phyloP scores from a whole-genome alignment of 768 basidiomycete genomes.

The Leccinum disarticulatum region DNA sequence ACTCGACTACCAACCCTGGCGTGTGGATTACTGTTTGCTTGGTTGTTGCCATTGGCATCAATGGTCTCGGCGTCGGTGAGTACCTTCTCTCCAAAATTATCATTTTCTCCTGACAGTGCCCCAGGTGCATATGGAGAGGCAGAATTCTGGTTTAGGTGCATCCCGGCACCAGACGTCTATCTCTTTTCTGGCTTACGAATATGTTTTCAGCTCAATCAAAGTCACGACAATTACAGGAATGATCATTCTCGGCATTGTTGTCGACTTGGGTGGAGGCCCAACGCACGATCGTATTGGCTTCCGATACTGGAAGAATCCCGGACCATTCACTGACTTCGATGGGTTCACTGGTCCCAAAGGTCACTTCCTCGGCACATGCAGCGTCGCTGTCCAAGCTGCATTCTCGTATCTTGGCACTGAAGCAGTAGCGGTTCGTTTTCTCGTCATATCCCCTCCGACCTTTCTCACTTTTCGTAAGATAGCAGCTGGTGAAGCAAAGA shows the following conservation, averaged over 20 bases:
- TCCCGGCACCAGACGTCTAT: not conserved
- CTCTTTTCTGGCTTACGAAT: not conserved
- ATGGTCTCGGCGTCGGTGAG: constrained; percentile 41
- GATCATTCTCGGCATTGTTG: constrained; percentile 47
- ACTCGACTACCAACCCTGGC: constrained; percentile 38
- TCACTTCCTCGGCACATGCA: constrained; percentile 50
- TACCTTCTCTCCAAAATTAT: not conserved
- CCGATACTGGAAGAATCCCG: constrained; percentile 52
- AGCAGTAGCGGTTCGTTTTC: constrained; percentile 39
- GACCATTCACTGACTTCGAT: constrained; percentile 51
- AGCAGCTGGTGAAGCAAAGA: constrained; percentile 50
- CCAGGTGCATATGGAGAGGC: constrained; percentile 44
- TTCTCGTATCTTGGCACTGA: constrained; percentile 64
- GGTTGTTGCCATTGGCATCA: constrained; percentile 49
- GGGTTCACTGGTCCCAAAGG: constrained; percentile 44
- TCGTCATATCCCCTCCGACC: not conserved
- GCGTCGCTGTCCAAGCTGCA: constrained; percentile 57
- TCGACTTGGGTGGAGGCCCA: constrained; percentile 56
- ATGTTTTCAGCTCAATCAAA: constrained; percentile 44
- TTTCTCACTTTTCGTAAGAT: constrained; percentile 26
- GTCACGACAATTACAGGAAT: constrained; percentile 47
- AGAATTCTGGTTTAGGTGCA: constrained; percentile 49
- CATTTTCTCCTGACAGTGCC: not conserved
- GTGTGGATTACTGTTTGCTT: constrained; percentile 55
- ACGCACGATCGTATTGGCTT: constrained; percentile 50